Evolutionary conservation across 176 grass and related monocot genomes (phyloP).

Genomic region (Carex parvula): DNA sequence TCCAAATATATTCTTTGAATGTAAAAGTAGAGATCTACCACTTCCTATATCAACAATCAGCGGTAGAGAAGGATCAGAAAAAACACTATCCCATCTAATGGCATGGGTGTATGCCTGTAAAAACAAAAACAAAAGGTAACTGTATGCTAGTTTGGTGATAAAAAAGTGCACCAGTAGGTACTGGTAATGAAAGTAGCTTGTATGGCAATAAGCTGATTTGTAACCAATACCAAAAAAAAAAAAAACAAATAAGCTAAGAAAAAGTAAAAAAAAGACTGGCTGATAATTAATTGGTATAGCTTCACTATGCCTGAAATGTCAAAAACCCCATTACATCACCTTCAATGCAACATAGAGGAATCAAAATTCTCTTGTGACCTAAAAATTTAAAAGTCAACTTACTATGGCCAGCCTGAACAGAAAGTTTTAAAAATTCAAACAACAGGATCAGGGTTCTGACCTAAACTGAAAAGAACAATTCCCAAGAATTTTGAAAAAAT

Average conservation of each 20-base stretch:
- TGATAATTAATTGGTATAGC: neutral
- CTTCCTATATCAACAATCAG: slow-evolving; percentile 86
- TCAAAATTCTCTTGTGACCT: neutral
- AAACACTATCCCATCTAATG: slow-evolving; percentile 63
- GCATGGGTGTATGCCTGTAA: slow-evolving; percentile 58
- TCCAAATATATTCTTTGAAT: neutral
- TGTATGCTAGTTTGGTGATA: neutral
- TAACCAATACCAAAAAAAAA: no score
- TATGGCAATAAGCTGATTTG: neutral
- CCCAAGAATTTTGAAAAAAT: no score
- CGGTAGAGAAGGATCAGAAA: slow-evolving; percentile 53
- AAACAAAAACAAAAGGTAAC: slow-evolving; percentile 14
- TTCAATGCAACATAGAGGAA: neutral
- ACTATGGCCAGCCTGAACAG: neutral
- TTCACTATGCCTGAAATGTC: neutral
- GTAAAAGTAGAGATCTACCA: slow-evolving; percentile 44
- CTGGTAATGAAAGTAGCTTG: neutral
- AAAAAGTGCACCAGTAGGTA: neutral
- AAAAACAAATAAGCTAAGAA: neutral
- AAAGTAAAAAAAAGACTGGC: neutral
- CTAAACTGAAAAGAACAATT: neutral
- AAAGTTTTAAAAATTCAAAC: neutral
- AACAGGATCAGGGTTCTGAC: neutral
- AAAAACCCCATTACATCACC: neutral
- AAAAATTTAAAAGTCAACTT: neutral